Evolutionary conservation across 352 stramenopile genomes (phyloP).

Genomic region (Peronospora belbahrii): DNA sequence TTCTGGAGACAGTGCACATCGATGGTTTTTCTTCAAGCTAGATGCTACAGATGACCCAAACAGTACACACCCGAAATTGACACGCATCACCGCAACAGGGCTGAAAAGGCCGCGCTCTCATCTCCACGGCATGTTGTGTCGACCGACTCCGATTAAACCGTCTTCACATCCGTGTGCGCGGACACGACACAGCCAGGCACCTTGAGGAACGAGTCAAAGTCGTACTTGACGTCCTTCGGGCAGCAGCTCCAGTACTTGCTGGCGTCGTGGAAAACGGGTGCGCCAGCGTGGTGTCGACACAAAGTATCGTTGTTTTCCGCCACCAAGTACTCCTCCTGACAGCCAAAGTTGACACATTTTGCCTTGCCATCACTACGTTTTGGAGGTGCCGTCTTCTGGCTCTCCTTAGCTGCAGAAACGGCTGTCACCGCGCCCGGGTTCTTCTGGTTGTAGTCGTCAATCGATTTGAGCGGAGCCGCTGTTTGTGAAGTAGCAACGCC

Average conservation of each 20-base stretch:
- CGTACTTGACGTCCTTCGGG: conserved; percentile 89
- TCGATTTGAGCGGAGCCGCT: conserved; percentile 76
- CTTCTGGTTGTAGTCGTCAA: conserved; percentile 88
- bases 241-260: conserved; percentile 93
- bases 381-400: conserved; percentile 32
- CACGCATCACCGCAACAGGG: too few species aligned
- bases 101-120: too few species aligned
- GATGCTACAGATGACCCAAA: too few species aligned
- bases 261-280: conserved; percentile 90
- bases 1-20: too few species aligned
- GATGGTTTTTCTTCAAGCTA: too few species aligned
- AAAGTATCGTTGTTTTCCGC: conserved; percentile 67
- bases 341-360: conserved; percentile 87
- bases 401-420: conserved; percentile 61
- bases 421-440: conserved; percentile 87
- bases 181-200: conserved; percentile 81
- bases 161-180: conserved; percentile 73
- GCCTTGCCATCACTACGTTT: conserved; percentile 83
- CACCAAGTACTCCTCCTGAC: conserved; percentile 89
- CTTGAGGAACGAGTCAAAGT: conserved; percentile 91
- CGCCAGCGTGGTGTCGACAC: conserved; percentile 82
- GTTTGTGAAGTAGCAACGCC: conserved; percentile 5
- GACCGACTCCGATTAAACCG: conserved; percentile 22
- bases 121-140: too few species aligned
- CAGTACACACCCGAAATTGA: too few species aligned